phyloP scores from a whole-genome alignment of 2,329 filamentous ascomycete genomes.

The Pyrenophora tritici-repentis region DNA sequence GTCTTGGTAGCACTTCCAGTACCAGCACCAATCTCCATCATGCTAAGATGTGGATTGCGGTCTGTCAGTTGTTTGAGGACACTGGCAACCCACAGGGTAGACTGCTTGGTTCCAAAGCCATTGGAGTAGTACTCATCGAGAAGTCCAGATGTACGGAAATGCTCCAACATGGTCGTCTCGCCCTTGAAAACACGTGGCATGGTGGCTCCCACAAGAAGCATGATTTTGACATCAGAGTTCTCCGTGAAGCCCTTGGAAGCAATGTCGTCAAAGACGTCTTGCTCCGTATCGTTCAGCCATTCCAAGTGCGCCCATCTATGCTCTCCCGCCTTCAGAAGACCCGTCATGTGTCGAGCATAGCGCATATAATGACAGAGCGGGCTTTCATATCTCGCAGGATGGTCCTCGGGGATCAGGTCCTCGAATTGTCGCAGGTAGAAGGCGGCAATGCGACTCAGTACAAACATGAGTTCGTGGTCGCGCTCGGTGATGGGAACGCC shows the following conservation, averaged over 20 bases:
- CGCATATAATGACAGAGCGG: not conserved
- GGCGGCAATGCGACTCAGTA: not conserved
- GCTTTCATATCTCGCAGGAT: not conserved
- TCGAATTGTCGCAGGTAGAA: not conserved
- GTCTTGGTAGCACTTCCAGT: slow-evolving; percentile 5
- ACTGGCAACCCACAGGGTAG: not conserved
- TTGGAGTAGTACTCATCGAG: not conserved
- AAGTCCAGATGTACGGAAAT: not conserved
- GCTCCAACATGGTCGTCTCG: slow-evolving; percentile 3
- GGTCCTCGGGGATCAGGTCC: not conserved
- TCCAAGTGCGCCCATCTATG: not conserved
- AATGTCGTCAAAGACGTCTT: not conserved
- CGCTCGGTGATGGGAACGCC: not conserved
- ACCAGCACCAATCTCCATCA: slow-evolving; percentile 1
- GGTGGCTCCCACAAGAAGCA: not conserved
- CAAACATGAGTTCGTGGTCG: not conserved
- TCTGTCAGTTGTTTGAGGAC: not conserved
- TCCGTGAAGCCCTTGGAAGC: not conserved
- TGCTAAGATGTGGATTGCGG: not conserved
- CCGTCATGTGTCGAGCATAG: not conserved
- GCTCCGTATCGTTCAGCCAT: not conserved
- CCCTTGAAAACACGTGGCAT: slow-evolving; percentile 1
- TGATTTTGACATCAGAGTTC: slow-evolving; percentile 1
- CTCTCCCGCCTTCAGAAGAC: not conserved
- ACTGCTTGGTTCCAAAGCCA: not conserved